Evolutionary conservation across 441 rosid species (phyloP).

Genomic region (Dalechampia spathulata): DNA sequence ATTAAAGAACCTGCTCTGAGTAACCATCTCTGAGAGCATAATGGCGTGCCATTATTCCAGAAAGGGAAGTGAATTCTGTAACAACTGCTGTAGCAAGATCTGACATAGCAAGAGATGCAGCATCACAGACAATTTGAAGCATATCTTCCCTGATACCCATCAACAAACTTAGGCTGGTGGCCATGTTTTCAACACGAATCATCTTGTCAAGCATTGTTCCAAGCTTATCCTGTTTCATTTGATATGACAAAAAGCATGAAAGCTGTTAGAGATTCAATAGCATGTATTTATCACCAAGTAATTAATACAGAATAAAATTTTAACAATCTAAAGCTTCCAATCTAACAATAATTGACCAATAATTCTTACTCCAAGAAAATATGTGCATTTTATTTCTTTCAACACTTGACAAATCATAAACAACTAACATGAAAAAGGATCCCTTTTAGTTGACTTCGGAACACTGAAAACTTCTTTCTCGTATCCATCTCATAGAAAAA

Average conservation of each 20-base stretch:
- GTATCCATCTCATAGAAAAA: constrained; percentile 91
- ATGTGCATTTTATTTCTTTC: neutral
- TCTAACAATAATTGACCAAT: too few species aligned
- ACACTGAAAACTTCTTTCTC: constrained; percentile 56
- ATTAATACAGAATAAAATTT: neutral
- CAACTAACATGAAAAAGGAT: constrained; percentile 92
- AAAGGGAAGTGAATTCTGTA: constrained; percentile 83
- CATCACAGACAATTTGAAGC: constrained; percentile 55
- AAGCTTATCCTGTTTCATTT: constrained; percentile 66
- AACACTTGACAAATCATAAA: constrained; percentile 9
- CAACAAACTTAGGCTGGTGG: constrained; percentile 40
- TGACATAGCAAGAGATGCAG: constrained; percentile 93
- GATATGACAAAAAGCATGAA: constrained; percentile 9
- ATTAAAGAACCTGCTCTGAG: constrained; percentile 57
- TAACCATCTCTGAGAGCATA: constrained; percentile 94
- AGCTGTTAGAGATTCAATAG: constrained; percentile 5
- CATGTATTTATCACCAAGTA: neutral
- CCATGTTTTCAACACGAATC: constrained; percentile 56
- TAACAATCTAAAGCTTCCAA: neutral
- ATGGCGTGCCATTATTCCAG: constrained; percentile 96
- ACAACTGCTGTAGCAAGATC: constrained; percentile 97
- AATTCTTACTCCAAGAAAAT: too few species aligned
- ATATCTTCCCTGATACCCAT: constrained; percentile 44
- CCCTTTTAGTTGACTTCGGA: constrained; percentile 71
- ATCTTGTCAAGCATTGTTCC: constrained; percentile 94